Base-by-base conservation (phyloP, 2,329 filamentous ascomycete genomes). In the Nemania serpens region DNA sequence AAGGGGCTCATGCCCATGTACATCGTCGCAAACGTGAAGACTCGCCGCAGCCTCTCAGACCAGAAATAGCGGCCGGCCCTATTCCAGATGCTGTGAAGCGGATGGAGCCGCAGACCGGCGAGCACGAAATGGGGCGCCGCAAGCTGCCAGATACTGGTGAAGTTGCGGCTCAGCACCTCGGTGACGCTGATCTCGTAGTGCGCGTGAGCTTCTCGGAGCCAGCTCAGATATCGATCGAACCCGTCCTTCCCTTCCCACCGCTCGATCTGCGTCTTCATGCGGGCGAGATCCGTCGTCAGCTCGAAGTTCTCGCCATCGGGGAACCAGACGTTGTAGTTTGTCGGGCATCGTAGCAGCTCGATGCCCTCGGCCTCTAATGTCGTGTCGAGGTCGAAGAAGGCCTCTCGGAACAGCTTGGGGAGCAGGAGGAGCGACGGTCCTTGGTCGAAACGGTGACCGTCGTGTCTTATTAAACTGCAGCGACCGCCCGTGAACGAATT, bases 1-100 rank as follows among this genome's bases (percentile, higher is more conserved):
- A 89, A 92, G 0, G 90, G 90, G 56, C 82, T 87, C 89, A 92
- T 92, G 0, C 90, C 90, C 86, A 92, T 89, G 70, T 93, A 92
- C 89, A 92, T 93, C 68, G 87, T 91, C 20, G 85, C 88, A 74
- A 92, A 92, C 0, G 89, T 91, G 66, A 92, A 92, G 0, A 89
- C 88, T 25, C 88, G 77, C 62, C 89, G 79, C 68, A 92, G 70
- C 59, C 88, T 78, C 70, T 91, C 89, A 0, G 87, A 88, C 79
- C 79, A 82, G 73, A 92, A 92, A 69, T 91, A 91, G 62, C 81
- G 82, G 25, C 83, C 79, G 2, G 88, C 86, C 29, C 90, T 77
- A 6, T 79, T 78, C 78, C 88, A 92, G 15, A 91, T 89, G 67
- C 82, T 88, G 72, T 91, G 86, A 63, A 91, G 87, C 0, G 88